Percentiles rank a stretch among this genome's conserved stretches.
phyloP scores from a whole-genome alignment of 148 eudicot genomes.

The Amaranthus palmeri region DNA sequence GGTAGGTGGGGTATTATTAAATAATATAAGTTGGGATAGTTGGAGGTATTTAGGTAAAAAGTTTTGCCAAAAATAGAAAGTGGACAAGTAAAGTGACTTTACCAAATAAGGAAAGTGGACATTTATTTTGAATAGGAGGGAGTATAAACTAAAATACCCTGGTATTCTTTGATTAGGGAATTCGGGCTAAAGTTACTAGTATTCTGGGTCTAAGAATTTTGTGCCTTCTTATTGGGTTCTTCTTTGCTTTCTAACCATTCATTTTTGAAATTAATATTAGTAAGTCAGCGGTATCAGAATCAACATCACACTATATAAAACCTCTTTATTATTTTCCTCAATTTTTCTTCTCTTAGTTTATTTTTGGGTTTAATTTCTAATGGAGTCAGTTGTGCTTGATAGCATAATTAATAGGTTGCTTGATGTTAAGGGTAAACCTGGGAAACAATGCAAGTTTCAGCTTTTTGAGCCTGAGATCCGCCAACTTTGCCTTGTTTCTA shows the following conservation, averaged over 20 bases:
- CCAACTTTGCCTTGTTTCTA: constrained; percentile 52
- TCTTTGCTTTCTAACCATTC: constrained; percentile 2
- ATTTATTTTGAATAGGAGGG: too few species aligned
- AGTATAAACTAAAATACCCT: too few species aligned
- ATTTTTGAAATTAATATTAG: neutral
- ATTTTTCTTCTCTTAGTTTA: neutral
- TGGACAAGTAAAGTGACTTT: too few species aligned
- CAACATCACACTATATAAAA: neutral
- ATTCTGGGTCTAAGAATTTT: too few species aligned
- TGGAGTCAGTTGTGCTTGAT: constrained; percentile 45
- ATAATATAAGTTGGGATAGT: too few species aligned
- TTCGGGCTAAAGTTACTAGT: too few species aligned
- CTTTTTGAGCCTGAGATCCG: constrained; percentile 68
- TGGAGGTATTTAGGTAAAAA: too few species aligned
- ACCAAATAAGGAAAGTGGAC: too few species aligned
- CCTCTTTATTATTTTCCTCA: neutral
- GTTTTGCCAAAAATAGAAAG: too few species aligned
- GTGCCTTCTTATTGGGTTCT: too few species aligned
- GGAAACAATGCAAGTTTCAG: constrained; percentile 63
- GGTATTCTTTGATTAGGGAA: too few species aligned
- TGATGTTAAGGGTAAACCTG: constrained; percentile 53
- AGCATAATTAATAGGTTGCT: constrained; percentile 55
- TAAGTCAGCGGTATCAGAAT: neutral
- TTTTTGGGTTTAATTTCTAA: constrained; percentile 4
- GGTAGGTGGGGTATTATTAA: too few species aligned